phyloP scores from a whole-genome alignment of 148 eudicot species.

The Rhododendron simsii region DNA sequence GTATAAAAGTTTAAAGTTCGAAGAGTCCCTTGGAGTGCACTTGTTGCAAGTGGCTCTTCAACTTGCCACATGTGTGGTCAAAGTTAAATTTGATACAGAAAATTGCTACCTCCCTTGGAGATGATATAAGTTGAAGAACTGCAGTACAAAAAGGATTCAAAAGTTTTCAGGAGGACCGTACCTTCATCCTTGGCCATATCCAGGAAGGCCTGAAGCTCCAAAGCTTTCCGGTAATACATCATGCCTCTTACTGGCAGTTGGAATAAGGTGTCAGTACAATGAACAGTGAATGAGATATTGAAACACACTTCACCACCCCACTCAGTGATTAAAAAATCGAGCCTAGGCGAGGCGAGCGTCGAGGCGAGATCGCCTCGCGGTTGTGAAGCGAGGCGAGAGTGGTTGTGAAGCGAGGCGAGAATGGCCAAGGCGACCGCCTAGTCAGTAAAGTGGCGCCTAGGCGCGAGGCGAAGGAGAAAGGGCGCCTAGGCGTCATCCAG shows the following conservation, averaged over 20 bases:
- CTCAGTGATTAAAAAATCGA: too few relatives aligned
- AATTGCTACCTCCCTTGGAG: background rate
- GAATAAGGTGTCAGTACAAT: constrained; percentile 15
- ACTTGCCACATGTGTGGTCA: background rate
- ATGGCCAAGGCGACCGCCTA: too few relatives aligned
- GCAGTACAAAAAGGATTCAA: background rate
- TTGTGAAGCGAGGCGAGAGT: too few relatives aligned
- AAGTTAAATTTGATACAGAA: background rate
- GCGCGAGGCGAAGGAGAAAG: too few relatives aligned
- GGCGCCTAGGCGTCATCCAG: too few relatives aligned
- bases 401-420: too few relatives aligned
- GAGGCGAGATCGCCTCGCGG: too few relatives aligned
- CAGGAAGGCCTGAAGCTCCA: constrained; percentile 97
- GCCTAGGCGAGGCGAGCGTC: too few relatives aligned
- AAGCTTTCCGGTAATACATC: constrained; percentile 98
- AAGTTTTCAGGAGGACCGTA: constrained; percentile 12
- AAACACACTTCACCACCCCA: background rate
- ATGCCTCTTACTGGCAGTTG: constrained; percentile 81
- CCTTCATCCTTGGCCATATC: constrained; percentile 97
- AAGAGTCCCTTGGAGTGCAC: background rate
- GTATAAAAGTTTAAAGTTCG: background rate
- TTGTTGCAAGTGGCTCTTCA: background rate
- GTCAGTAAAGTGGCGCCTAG: too few relatives aligned
- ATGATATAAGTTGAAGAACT: background rate
- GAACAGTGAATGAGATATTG: background rate